Percentiles rank a stretch among this genome's conserved stretches.
These are phyloP conservation scores for Diospyros lotus DNA, from an alignment of 148 eudicot genomes.

Conservation along the genomic window DNA sequence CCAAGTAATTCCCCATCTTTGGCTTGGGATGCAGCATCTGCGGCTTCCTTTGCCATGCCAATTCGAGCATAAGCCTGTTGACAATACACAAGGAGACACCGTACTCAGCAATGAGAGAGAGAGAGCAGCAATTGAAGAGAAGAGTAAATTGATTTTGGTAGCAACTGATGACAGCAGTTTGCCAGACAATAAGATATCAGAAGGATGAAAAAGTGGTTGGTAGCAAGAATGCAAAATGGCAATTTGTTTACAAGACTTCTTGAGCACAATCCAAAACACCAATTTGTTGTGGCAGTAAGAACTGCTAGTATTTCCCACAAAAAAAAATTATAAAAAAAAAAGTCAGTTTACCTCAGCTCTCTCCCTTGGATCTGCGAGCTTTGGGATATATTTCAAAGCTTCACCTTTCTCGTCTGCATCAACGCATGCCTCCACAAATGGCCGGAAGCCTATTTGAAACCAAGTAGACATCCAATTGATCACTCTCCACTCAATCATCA, in stretches of 20 bases:
- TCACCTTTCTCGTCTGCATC: slow-evolving; percentile 87
- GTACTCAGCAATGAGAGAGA: background rate
- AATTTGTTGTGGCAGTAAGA: background rate
- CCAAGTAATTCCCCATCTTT: slow-evolving; percentile 85
- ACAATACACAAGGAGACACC: background rate
- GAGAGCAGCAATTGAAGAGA: background rate
- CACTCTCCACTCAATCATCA: background rate
- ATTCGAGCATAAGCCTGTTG: slow-evolving; percentile 87
- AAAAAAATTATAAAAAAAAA: background rate
- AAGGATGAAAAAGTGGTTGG: background rate
- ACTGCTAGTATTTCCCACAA: background rate
- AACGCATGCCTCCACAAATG: slow-evolving; percentile 95
- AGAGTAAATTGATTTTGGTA: slow-evolving; percentile 4
- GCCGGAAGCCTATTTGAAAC: slow-evolving; percentile 66
- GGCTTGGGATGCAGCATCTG: slow-evolving; percentile 89
- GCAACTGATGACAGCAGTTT: background rate
- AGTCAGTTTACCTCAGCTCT: slow-evolving; percentile 70
- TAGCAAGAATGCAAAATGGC: no score
- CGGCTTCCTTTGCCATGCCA: slow-evolving; percentile 98
- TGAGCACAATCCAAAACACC: background rate
- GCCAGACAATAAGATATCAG: background rate
- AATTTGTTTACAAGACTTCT: background rate
- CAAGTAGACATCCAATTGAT: background rate
- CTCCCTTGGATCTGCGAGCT: slow-evolving; percentile 70
- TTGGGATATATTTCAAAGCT: slow-evolving; percentile 92